phyloP scores from a whole-genome alignment of 371 early-diverging fungal genomes.

The Vairimorpha ceranae region DNA sequence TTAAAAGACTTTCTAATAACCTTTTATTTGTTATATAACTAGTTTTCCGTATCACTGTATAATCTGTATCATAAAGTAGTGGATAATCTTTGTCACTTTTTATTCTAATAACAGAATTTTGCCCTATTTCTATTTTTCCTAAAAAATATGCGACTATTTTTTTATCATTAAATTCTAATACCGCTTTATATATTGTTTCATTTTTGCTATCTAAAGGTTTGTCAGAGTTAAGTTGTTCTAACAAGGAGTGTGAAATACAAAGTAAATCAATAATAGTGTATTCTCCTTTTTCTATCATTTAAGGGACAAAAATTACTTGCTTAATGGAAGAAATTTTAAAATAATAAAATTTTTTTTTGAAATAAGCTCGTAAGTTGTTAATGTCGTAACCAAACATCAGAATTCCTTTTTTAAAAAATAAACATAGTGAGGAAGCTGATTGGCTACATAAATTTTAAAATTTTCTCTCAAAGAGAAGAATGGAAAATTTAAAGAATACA shows the following conservation, averaged over 20 bases:
- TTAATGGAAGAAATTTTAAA: background rate
- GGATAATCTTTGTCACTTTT: background rate
- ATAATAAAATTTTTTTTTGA: no score
- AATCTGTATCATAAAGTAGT: constrained; percentile 2
- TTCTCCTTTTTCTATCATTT: constrained; percentile 1
- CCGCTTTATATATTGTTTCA: constrained; percentile 1
- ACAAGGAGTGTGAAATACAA: constrained; percentile 12
- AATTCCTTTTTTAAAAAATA: no score
- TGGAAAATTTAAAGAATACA: no score
- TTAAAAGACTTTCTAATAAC: constrained; percentile 10
- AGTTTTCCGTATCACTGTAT: constrained; percentile 3
- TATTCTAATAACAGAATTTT: constrained; percentile 2
- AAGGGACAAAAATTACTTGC: background rate
- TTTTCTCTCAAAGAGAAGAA: no score
- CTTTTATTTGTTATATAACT: constrained; percentile 2
- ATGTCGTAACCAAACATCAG: no score
- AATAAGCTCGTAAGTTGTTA: no score
- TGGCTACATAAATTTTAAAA: no score
- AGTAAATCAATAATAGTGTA: constrained; percentile 14
- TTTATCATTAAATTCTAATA: constrained; percentile 1
- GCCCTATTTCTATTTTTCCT: constrained; percentile 23
- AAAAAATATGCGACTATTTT: constrained; percentile 26
- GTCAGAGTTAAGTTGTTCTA: background rate
- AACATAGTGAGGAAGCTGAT: no score
- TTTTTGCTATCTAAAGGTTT: background rate